These are phyloP conservation scores for Boletus semigastroideus DNA, from an alignment of 1,284 basidiomycete species.

Conservation along the genomic window DNA sequence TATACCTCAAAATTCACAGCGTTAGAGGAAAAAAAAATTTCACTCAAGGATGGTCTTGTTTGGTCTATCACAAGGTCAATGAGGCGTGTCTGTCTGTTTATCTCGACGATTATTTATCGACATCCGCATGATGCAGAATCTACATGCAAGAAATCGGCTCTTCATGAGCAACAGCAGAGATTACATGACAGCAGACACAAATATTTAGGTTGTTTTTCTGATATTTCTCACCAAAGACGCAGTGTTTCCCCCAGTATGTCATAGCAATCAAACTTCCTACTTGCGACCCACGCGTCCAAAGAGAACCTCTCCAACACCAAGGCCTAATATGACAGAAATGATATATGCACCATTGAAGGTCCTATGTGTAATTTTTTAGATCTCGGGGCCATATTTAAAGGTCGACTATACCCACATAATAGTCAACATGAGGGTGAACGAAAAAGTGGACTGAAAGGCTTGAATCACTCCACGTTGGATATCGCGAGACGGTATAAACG, in stretches of 20 bases:
- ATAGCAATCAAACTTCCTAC: conserved; percentile 9
- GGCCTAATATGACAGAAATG: conserved; percentile 60
- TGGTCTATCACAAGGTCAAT: conserved; percentile 9
- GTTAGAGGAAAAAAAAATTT: conserved; percentile 29
- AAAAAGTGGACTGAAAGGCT: conserved; percentile 54
- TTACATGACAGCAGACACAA: not conserved
- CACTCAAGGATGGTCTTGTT: conserved; percentile 23
- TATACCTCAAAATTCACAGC: too few species aligned
- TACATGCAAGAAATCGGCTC: too few species aligned
- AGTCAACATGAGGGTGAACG: conserved; percentile 66
- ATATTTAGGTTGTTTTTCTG: too few species aligned
- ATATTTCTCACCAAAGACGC: not conserved
- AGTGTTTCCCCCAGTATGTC: not conserved
- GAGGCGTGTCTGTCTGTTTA: too few species aligned
- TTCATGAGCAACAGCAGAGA: too few species aligned
- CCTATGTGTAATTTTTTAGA: conserved; percentile 41
- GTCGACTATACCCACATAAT: conserved; percentile 56
- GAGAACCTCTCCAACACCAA: conserved; percentile 63
- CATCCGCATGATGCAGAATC: too few species aligned
- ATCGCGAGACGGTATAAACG: conserved; percentile 62
- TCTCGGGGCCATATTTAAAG: not conserved
- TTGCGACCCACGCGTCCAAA: conserved; percentile 54
- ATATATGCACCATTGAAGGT: conserved; percentile 72
- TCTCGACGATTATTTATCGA: too few species aligned
- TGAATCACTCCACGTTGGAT: conserved; percentile 60